Base-by-base conservation (phyloP, 495 filamentous ascomycete species). In the Gamarada debralockiae region DNA sequence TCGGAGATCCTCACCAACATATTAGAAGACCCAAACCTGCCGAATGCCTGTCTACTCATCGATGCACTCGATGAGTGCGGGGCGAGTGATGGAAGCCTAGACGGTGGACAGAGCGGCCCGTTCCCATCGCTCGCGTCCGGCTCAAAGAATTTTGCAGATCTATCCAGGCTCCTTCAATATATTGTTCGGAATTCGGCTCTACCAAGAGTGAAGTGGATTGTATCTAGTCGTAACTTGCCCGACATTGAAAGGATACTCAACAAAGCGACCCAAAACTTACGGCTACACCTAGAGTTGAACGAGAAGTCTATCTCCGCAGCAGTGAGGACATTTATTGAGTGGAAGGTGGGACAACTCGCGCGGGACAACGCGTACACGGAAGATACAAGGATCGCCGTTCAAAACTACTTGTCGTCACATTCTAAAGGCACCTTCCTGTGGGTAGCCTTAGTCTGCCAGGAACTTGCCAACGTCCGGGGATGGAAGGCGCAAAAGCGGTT, bases 1-100 rank as follows among this genome's bases (percentile, higher is more conserved):
- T 62, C 43, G 10, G 40, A 55, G 1, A 67, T 72, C 20, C 53
- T 70, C 9, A 49, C 21, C 5, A 36, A 27, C 8, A 66, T 72
- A 3, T 33, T 73, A 36, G 14, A 63, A 7, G 67, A 71, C 15
- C 43, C 27, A 47, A 14, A 10, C 44, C 1, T n/a, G 1, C 0
- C 48, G 56, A 13, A 61, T 55, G 38, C 31, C 3, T 50, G 15
- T 55, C 9, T 74, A 12, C 42, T 77, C 2, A 64, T 79, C 39
- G 73, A 79, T 53, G n/a, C n/a, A n/a, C n/a, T n/a, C n/a, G n/a
- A n/a, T n/a, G n/a, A n/a, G n/a, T n/a, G n/a, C n/a, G n/a, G n/a
- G n/a, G n/a, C n/a, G n/a, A n/a, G n/a, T n/a, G n/a, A n/a, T n/a
- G n/a, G n/a, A n/a, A n/a, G n/a, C n/a, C n/a, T n/a, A n/a, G n/a